Evolutionary conservation across 768 basidiomycete species (phyloP).

Genomic region (Kwoniella sp.): DNA sequence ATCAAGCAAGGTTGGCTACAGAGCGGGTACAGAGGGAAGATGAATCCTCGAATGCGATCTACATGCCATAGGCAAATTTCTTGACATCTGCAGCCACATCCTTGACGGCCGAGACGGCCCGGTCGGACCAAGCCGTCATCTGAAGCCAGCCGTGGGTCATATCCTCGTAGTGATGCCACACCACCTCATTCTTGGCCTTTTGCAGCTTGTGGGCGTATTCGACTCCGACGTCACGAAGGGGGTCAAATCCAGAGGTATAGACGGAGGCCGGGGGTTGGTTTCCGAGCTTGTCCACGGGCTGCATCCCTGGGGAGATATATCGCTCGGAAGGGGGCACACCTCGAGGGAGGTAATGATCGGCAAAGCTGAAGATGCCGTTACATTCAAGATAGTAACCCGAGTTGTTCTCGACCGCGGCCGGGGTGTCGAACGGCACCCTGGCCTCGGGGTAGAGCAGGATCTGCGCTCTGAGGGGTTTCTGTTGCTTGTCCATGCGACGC

Average conservation of each 20-base stretch:
- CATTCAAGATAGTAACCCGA: slow-evolving; percentile 1
- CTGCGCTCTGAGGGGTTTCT: neutral
- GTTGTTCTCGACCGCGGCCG: slow-evolving; percentile 2
- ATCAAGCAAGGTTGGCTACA: too few species aligned
- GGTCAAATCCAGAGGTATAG: slow-evolving; percentile 2
- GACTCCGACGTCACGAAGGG: neutral
- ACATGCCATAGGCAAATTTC: too few species aligned
- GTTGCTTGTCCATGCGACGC: neutral
- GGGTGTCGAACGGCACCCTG: slow-evolving; percentile 2
- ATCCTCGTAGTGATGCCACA: neutral
- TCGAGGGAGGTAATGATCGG: slow-evolving; percentile 1
- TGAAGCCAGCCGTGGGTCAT: slow-evolving; percentile 1
- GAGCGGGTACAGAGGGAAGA: too few species aligned
- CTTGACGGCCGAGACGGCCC: too few species aligned
- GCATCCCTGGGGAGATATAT: slow-evolving; percentile 3
- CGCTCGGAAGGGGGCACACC: neutral
- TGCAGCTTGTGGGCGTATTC: slow-evolving; percentile 6
- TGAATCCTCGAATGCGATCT: too few species aligned
- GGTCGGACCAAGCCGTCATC: too few species aligned
- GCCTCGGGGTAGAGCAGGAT: slow-evolving; percentile 1
- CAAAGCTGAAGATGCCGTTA: slow-evolving; percentile 5
- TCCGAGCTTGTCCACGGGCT: neutral
- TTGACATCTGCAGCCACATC: too few species aligned
- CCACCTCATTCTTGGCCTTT: neutral
- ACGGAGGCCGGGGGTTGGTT: neutral